Base-by-base conservation (phyloP, 164 flowering plant species). In the Platanus orientalis region DNA sequence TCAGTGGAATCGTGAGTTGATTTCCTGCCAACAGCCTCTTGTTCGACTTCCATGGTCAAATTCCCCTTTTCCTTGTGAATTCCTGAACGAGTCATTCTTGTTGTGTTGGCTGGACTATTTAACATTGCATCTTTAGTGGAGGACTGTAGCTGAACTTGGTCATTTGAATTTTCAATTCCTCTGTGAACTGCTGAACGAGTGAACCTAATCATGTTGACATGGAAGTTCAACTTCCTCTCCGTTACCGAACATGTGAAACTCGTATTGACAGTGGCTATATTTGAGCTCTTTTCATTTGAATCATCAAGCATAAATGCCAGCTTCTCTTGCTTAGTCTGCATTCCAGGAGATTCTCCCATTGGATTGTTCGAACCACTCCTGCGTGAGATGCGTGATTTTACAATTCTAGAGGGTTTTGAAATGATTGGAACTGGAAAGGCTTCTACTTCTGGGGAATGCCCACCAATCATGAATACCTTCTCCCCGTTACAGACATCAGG, bases 21-120 rank as follows among this genome's bases (percentile, higher is more conserved):
- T 39, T 56, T 62, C n/a, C 58, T 28, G 23, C 51, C 53, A 52
- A 66, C 67, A 32, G 11, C 25, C 40, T 34, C 30, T 44, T 40
- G 49, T 51, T 60, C 27, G 16, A 36, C 27, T 20, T 54, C 17
- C 50, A 42, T 29, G 7, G 57, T 29, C 19, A n/a, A 25, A 28
- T 27, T 27, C 39, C 29, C 63, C 12, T 34, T 48, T 54, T 48
- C 57, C 30, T 34, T 59, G 12, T 30, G 21, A 53, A 47, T 50
- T 58, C 61, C 61, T 50, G 59, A 63, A 53, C 68, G 68, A 17
- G 65, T 58, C 25, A 64, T 63, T 51, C 62, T 59, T 27, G 3
- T 42, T 26, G 51, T 14, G 10, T 17, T 59, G 50, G 14, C 23
- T 13, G 62, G 7, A n/a, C 34, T 44, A 59, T 16, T 27, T 23